Evolutionary conservation across 768 basidiomycete species (phyloP), one percentile per base, ranked within the genome.

Genomic region (Amylocystis lapponica): DNA sequence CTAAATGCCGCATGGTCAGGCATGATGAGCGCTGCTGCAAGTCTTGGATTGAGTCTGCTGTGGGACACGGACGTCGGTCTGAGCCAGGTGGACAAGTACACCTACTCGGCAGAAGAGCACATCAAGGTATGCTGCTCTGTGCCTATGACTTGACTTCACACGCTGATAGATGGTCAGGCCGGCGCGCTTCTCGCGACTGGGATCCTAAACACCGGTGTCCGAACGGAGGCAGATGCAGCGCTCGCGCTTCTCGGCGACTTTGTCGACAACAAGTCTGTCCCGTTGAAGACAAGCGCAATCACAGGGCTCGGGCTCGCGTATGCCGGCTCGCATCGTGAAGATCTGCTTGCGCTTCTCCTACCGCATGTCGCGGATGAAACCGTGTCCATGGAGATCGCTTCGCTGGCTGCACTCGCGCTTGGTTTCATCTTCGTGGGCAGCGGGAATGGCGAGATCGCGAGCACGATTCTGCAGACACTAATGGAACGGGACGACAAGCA

Each of bases 11-110:
- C n/a, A 42, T 6, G n/a, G 10, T 20, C 49, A 90, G 88, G 88
- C 41, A 98, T 97, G 92, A 83, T 95, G 76, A 90, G 87, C 47
- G 96, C 96, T 19, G 83, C 94, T 21, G 96, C 96, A 4, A 94
- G 90, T 43, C 74, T 99, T 41, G 96, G 96, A 16, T 71, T 98
- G 32, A 86, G 86, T 66, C 70, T 97, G 49, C 70, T 99, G 2
- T 99, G 96, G 96, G 93, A 98, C 59, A 89, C 89, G 8, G 96
- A 98, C 45, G 76, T 87, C 44, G 96, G 96, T 54, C 73, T 98
- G 30, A 84, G 81, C 57, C 91, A 95, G 51, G 84, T 97, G 52
- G 96, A 99, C 71, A 96, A 91, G 64, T 98, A 97, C 68, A 90
- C 94, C 19, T 98, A 98, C 60, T 93, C 91, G 0, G 67, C 87